Evolutionary conservation across 108 stramenopile genomes (phyloP), one percentile per base, ranked within the genome.

Genomic region (Pseudonitzschia pungens): DNA sequence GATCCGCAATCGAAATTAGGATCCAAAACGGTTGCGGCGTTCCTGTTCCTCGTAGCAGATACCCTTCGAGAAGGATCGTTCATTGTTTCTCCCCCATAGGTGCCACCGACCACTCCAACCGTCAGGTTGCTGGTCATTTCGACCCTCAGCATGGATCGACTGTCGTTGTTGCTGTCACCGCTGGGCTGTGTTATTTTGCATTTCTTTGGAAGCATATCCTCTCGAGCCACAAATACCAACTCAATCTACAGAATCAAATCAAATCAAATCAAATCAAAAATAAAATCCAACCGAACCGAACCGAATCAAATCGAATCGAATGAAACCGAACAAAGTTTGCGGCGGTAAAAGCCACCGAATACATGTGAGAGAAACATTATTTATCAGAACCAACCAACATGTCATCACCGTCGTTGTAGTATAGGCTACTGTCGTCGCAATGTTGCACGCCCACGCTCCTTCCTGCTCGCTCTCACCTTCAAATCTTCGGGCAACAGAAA

Each of bases 1-100:
- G 74, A 73, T 52, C 83, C 85, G 48, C 86, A 80, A 64, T 96
- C 95, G 77, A 96, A 96, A 69, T 89, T 81, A 4, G 95, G 95
- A 78, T 92, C 85, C 74, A 96, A 66, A 7, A 69, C 69, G 11
- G 71, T 42, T 12, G 62, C 24, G 26, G 9, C 24, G 1, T 24
- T 24, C 3, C 18, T 48, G 45, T 48, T 48, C 14, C 14, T 48
- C 14, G 45, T 48, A 48, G 45, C 14, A 11, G 45, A 48, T 36
- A 6, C 6, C 4, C 36, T 36, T 6, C 36, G 36, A 48, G 16
- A 48, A 48, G 45, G 18, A 26, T 44, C 45, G 26, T 56, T 48
- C 36, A 2, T 27, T 11, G 22, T 28, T 27, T 22, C 45, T 26
- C 80, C 84, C 26, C 87, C 89, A 68, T 96, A 96, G 20, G 89